phyloP scores from a whole-genome alignment of 306 rosid species.

The Quercus variabilis region DNA sequence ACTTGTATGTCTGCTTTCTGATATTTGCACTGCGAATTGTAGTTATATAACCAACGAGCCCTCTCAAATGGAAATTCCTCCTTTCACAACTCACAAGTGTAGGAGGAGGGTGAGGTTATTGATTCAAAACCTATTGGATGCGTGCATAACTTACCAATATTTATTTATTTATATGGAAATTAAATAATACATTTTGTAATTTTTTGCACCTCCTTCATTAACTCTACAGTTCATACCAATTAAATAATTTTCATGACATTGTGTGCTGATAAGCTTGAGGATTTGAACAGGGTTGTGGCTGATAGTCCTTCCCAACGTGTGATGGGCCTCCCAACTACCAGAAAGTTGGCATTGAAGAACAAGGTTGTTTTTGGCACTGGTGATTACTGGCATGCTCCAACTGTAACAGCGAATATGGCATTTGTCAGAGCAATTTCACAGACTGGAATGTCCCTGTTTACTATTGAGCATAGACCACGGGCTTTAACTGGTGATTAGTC shows the following conservation, averaged over 20 bases:
- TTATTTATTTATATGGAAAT: background rate
- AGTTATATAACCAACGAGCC: too few relatives aligned
- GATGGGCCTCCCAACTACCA: constrained; percentile 79
- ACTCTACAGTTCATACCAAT: constrained; percentile 9
- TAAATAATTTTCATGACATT: background rate
- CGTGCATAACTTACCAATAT: too few relatives aligned
- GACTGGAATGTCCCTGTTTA: constrained; percentile 85
- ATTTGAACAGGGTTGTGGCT: constrained; percentile 65
- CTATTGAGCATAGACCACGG: constrained; percentile 75
- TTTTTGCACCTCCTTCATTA: background rate
- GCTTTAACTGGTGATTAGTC: constrained; percentile 80
- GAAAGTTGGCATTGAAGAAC: constrained; percentile 86
- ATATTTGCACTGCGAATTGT: too few relatives aligned
- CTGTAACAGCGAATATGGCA: constrained; percentile 91
- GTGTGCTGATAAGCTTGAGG: constrained; percentile 24
- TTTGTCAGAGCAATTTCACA: constrained; percentile 90
- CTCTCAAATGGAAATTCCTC: too few relatives aligned
- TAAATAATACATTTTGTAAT: background rate
- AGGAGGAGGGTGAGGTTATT: too few relatives aligned
- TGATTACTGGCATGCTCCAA: constrained; percentile 79
- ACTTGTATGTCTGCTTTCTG: too few relatives aligned
- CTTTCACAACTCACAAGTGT: too few relatives aligned
- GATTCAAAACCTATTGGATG: too few relatives aligned
- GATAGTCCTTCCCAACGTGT: constrained; percentile 76
- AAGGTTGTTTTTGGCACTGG: constrained; percentile 91